phyloP scores from a whole-genome alignment of 768 basidiomycete species.

The Paxillus involutus region DNA sequence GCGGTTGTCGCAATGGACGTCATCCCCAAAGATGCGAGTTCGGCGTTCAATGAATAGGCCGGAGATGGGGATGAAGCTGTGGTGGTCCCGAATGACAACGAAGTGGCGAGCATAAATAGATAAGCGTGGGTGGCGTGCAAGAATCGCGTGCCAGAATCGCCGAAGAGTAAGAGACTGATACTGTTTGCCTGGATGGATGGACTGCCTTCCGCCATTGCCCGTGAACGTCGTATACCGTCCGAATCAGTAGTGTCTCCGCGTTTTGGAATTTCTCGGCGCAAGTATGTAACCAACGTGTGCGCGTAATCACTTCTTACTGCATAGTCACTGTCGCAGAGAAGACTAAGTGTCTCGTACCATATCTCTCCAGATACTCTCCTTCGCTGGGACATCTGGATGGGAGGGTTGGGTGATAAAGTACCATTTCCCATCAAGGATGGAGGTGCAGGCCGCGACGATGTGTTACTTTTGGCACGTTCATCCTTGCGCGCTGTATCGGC shows the following conservation, averaged over 20 bases:
- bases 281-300: conserved; percentile 69
- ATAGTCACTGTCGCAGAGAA: conserved; percentile 79
- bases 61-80: conserved; percentile 41
- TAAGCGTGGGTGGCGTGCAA: conserved; percentile 82
- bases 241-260: conserved; percentile 49
- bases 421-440: conserved; percentile 29
- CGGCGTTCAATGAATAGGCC: conserved; percentile 35
- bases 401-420: conserved; percentile 21
- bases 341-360: conserved; percentile 88
- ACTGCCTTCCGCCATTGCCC: conserved; percentile 47
- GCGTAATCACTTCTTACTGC: conserved; percentile 81
- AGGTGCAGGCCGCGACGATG: conserved; percentile 17
- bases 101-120: conserved; percentile 74
- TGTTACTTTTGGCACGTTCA: conserved; percentile 13
- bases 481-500: conserved; percentile 45
- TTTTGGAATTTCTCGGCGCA: conserved; percentile 73
- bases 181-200: conserved; percentile 46
- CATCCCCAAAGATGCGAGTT: conserved; percentile 26
- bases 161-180: conserved; percentile 48
- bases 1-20: conserved; percentile 34
- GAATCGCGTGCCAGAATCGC: conserved; percentile 67
- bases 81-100: conserved; percentile 56
- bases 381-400: conserved; percentile 50
- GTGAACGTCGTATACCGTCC: conserved; percentile 47
- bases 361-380: conserved; percentile 75